Evolutionary conservation across 192 early-diverging fungal genomes (phyloP).

Genomic region (Coemansia sp.): DNA sequence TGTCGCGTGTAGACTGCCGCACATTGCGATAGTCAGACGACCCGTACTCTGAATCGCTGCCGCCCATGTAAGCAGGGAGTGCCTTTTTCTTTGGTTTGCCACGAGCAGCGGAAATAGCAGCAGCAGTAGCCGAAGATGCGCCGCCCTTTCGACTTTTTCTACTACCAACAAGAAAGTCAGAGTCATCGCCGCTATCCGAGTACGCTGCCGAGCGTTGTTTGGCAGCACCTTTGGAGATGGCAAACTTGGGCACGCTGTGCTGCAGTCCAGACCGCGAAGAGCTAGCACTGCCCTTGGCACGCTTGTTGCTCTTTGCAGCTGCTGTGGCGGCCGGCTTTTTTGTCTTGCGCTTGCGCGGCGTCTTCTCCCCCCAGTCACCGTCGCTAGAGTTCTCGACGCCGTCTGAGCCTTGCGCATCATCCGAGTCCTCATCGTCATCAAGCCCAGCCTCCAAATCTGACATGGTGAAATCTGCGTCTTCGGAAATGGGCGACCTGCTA

Average conservation of each 20-base stretch:
- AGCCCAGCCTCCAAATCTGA: constrained; percentile 24
- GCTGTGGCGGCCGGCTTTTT: constrained; percentile 24
- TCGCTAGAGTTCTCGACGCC: constrained; percentile 51
- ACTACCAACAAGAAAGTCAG: constrained; percentile 41
- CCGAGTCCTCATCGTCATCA: constrained; percentile 58
- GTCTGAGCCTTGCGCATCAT: constrained; percentile 34
- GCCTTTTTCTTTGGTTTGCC: constrained; percentile 41
- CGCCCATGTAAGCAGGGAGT: constrained; percentile 34
- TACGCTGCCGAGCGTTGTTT: constrained; percentile 19
- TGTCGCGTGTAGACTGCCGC: constrained; percentile 48
- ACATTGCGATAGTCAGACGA: constrained; percentile 47
- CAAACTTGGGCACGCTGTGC: constrained; percentile 8
- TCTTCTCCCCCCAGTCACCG: constrained; percentile 47
- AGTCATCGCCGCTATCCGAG: constrained; percentile 49
- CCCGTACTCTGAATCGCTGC: constrained; percentile 55
- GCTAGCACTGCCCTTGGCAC: constrained; percentile 31
- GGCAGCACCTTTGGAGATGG: constrained; percentile 12
- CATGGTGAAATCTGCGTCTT: constrained; percentile 45
- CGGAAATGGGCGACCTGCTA: constrained; percentile 33
- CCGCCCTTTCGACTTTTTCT: constrained; percentile 34
- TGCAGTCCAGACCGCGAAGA: constrained; percentile 8
- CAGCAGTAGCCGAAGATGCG: not conserved
- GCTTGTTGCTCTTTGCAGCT: constrained; percentile 36
- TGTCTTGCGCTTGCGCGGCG: constrained; percentile 55
- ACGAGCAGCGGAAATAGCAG: constrained; percentile 2